Conservation (phyloP, 2,329 filamentous ascomycete genomes). For the Monilinia aucupariae region DNA sequence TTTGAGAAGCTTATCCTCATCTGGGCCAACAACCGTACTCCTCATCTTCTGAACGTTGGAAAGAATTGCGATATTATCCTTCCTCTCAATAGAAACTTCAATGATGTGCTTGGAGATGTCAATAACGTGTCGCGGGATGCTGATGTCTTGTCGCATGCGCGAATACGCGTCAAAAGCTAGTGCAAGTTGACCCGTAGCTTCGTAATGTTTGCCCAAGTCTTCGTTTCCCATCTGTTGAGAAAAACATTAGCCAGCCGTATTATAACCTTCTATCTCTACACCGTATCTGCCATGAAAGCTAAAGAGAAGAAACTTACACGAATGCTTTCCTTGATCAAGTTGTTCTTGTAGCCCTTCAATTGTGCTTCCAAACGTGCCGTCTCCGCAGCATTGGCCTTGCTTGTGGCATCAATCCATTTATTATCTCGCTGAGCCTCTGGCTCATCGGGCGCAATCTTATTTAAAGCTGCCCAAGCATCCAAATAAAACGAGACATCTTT, state of each 20-base stretch:
- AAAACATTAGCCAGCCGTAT: background rate
- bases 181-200: slow-evolving; percentile 67
- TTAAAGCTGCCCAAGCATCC: slow-evolving; percentile 61
- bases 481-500: slow-evolving; percentile 69
- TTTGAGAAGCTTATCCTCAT: slow-evolving; percentile 44
- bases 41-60: slow-evolving; percentile 63
- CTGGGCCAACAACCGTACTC: slow-evolving; percentile 38
- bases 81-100: slow-evolving; percentile 67
- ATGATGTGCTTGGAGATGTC: slow-evolving; percentile 78
- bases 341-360: slow-evolving; percentile 91
- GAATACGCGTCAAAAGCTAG: slow-evolving; percentile 72
- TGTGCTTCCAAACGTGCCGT: slow-evolving; percentile 74
- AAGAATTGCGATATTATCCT: slow-evolving; percentile 68
- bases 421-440: slow-evolving; percentile 62
- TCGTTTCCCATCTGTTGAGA: slow-evolving; percentile 78
- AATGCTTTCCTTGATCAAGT: slow-evolving; percentile 95
- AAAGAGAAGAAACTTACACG: slow-evolving; percentile 51
- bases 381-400: slow-evolving; percentile 62
- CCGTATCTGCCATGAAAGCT: background rate
- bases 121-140: slow-evolving; percentile 72
- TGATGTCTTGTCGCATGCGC: slow-evolving; percentile 88
- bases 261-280: background rate
- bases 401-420: slow-evolving; percentile 67
- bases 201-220: slow-evolving; percentile 79
- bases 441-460: slow-evolving; percentile 58